Base-by-base conservation (phyloP, 2,329 filamentous ascomycete species). In the Pyricularia sp. region DNA sequence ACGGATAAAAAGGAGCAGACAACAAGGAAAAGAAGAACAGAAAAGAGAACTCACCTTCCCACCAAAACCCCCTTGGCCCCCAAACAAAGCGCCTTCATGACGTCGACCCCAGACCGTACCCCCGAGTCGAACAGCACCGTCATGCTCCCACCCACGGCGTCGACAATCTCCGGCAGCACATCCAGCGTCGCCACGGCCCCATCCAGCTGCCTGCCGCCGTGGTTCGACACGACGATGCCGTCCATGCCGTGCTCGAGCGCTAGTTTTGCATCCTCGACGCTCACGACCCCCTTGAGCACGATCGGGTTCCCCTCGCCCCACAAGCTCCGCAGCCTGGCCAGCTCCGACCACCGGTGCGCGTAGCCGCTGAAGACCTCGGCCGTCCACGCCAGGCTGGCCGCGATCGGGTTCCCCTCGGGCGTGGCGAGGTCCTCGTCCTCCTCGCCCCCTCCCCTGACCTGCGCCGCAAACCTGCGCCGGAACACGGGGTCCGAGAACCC, bases 401-500 rank as follows among this genome's bases (percentile, higher is more conserved):
- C 75, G 0, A 82, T 63, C 10, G 81, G 74, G 69, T 84, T 82
- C 9, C 85, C 81, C 74, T 86, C 83, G 59, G 79, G 77, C n/a
- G 76, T 77, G 2, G 77, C 78, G 0, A 82, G 83, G 42, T 80
- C 82, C 59, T 64, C 25, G 7, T 64, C n/a, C 25, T 68, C n/a
- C 31, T 66, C 65, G 65, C 36, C 65, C 0, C 65, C 65, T 20
- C 55, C 33, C n/a, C 17, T 68, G 9, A 26, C 65, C 3, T n/a
- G n/a, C 71, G 81, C 81, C 58, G 84, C 82, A 73, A 88, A 88
- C 66, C 85, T 84, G 33, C 78, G 77, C 20, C 85, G 81, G 76
- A 91, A 92, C 0, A 88, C 87, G 0, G 89, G 88, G 74, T 93
- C 90, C 1, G 83, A 83, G 72, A 92, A 88, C 1, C 89, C 90